Base-by-base conservation (phyloP, 2,329 filamentous ascomycete species). In the Aspergillus luchuensis region DNA sequence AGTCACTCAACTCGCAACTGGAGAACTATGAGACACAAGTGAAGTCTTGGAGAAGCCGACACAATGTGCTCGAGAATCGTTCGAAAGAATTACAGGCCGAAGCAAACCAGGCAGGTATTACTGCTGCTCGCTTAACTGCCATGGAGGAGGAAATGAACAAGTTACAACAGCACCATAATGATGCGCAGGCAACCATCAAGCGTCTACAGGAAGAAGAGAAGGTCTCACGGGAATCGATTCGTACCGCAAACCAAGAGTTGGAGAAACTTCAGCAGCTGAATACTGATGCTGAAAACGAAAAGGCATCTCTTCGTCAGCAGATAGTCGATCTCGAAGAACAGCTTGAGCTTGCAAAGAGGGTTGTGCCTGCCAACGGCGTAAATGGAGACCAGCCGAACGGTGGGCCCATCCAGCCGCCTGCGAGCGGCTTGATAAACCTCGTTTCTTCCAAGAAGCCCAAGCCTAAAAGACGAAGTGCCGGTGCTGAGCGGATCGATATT, bases 371-470 rank as follows among this genome's bases (percentile, higher is more conserved):
- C 69, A 92, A 92, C 66, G 85, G 82, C 4, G 75, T 72, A 48
- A 78, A 79, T 57, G 82, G 82, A 64, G 89, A 92, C 48, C 71
- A 88, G 57, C 77, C 81, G 57, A 92, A 92, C 70, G 91, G 91
- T 59, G 79, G 78, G 53, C 73, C 78, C 56, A 75, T 77, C 51
- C 81, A 86, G 53, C 79, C 86, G 43, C 82, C 85, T 57, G 81
- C 85, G 30, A 90, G 84, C 72, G 93, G 92, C 45, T 86, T 99
- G 63, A 97, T 99, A 84, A 99, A 98, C 76, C 84, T 99, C 36
- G 95, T 99, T 25, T 91, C 94, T 2, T 94, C 92, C 53, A 98
- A 98, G 87, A 97, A 97, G 80, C 92, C 93, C 45, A 97, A 98
- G 84, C 86, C 76, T 1, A 80, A 81, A 66, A 73, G 95, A 72